Percentiles rank a stretch among this genome's conserved stretches.
Conservation (phyloP, 768 basidiomycete species). For the Suillus occidentalis region DNA sequence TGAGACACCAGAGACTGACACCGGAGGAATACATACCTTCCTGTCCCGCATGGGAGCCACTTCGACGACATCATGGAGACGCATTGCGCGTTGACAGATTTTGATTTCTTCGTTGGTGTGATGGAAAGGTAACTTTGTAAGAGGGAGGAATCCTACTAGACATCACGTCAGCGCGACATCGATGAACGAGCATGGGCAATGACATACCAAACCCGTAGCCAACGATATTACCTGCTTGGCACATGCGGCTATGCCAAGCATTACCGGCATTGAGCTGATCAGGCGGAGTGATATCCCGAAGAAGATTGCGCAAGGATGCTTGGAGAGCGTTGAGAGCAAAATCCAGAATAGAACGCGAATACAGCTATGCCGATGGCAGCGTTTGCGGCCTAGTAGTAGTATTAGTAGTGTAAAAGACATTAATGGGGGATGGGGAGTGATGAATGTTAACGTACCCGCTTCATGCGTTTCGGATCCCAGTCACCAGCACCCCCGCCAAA, state of each 20-base stretch:
- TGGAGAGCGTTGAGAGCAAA: slow-evolving; percentile 97
- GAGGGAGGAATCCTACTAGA: slow-evolving; percentile 85
- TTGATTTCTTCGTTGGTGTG: too few species aligned
- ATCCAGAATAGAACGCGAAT: slow-evolving; percentile 91
- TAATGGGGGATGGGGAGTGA: neutral
- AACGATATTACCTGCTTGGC: slow-evolving; percentile 93
- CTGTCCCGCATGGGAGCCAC: too few species aligned
- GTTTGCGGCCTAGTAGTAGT: slow-evolving; percentile 60
- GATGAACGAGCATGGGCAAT: neutral
- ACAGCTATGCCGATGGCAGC: slow-evolving; percentile 86
- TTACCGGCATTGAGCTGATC: slow-evolving; percentile 91
- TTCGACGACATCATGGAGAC: too few species aligned
- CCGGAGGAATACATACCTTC: too few species aligned
- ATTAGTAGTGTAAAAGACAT: neutral
- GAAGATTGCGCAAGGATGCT: slow-evolving; percentile 89
- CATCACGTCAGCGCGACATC: slow-evolving; percentile 10
- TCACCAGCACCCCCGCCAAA: slow-evolving; percentile 76
- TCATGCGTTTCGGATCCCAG: slow-evolving; percentile 78
- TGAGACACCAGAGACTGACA: neutral
- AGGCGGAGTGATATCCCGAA: slow-evolving; percentile 87
- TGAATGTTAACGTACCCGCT: slow-evolving; percentile 45
- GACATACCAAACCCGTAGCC: slow-evolving; percentile 86
- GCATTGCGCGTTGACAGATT: too few species aligned
- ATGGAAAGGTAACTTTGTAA: slow-evolving; percentile 74
- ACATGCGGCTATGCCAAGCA: slow-evolving; percentile 97